Conservation (phyloP, 164 flowering plant species). For the Aristolochia fimbriata region DNA sequence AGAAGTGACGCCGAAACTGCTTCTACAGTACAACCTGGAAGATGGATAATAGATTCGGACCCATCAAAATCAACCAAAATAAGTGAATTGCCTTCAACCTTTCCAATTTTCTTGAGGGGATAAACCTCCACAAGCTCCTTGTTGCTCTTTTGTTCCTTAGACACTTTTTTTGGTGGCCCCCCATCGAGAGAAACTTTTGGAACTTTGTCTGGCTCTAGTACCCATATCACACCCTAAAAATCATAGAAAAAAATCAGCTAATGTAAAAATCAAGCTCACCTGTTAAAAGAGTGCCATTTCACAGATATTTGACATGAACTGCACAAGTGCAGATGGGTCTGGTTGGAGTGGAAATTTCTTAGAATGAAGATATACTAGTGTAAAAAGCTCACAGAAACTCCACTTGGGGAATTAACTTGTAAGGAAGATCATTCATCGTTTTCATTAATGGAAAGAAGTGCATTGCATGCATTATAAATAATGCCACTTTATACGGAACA, state of each 20-base stretch:
- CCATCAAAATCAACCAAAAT: constrained; percentile 52
- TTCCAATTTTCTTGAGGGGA: constrained; percentile 57
- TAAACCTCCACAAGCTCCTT: constrained; percentile 56
- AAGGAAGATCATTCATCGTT: neutral
- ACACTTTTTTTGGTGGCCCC: constrained; percentile 11
- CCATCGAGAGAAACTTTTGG: constrained; percentile 28
- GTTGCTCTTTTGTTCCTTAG: constrained; percentile 39
- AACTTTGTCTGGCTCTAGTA: constrained; percentile 54
- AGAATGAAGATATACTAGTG: neutral
- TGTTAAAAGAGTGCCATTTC: neutral
- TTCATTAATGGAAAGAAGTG: too few species aligned
- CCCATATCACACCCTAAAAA: constrained; percentile 69
- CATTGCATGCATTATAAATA: too few species aligned
- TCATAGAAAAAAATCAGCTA: neutral
- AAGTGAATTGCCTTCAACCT: constrained; percentile 42
- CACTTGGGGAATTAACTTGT: neutral
- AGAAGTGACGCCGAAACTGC: constrained; percentile 73
- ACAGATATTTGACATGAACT: neutral
- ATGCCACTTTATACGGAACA: too few species aligned
- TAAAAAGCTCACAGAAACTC: neutral
- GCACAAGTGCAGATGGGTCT: too few species aligned
- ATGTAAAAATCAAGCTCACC: neutral
- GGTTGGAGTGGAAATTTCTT: neutral
- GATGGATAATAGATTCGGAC: constrained; percentile 26
- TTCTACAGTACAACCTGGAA: constrained; percentile 47